Evolutionary conservation across 2,329 filamentous ascomycete genomes (phyloP).

Genomic region (Botrytis fragariae): DNA sequence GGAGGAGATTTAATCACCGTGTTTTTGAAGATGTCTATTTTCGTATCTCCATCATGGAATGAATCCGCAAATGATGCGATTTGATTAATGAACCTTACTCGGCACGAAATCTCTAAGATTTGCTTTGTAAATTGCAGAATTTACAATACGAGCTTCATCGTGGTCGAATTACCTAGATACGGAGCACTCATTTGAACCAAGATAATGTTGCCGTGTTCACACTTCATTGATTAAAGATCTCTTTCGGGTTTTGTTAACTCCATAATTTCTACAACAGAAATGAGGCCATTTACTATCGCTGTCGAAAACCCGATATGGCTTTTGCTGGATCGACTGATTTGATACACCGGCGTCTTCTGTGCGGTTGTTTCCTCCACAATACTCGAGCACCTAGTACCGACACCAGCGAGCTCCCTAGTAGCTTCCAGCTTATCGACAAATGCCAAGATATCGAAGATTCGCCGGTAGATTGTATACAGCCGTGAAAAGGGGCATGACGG

Average conservation of each 20-base stretch:
- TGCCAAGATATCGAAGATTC: constrained; percentile 4
- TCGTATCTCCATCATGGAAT: not conserved
- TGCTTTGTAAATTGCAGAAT: not conserved
- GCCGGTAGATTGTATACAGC: not conserved
- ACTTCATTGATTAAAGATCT: not conserved
- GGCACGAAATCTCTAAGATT: not conserved
- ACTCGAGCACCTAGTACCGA: not conserved
- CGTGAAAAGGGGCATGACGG: constrained; percentile 7
- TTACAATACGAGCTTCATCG: constrained; percentile 7
- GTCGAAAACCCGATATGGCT: not conserved
- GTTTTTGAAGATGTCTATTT: not conserved
- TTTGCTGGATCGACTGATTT: not conserved
- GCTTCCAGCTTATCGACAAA: not conserved
- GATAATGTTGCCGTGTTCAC: not conserved
- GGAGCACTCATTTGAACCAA: not conserved
- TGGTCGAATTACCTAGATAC: not conserved
- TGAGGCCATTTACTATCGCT: not conserved
- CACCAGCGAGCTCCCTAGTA: not conserved
- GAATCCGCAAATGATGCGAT: constrained; percentile 3
- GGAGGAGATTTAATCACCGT: not conserved
- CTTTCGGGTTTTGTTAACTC: not conserved
- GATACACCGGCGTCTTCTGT: not conserved
- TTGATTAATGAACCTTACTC: not conserved
- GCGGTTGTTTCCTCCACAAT: not conserved
- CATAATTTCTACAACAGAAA: not conserved